Evolutionary conservation across 495 filamentous ascomycete species (phyloP).

Genomic region (Xanthoparmelia taractica): DNA sequence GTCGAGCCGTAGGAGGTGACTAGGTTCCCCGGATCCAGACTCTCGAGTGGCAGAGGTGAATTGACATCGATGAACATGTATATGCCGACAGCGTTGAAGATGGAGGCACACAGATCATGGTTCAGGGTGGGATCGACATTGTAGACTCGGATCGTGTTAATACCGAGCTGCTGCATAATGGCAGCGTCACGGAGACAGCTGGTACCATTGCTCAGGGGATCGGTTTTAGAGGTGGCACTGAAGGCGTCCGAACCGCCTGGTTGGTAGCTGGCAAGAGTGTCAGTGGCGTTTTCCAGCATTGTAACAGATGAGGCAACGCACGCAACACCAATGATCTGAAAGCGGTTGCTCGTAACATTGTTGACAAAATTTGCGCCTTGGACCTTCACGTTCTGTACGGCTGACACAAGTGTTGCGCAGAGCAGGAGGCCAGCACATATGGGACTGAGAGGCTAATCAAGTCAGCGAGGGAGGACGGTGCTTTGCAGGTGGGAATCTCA

Average conservation of each 20-base stretch:
- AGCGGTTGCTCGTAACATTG: conserved; percentile 64
- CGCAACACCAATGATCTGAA: conserved; percentile 86
- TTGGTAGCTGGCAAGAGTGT: conserved; percentile 55
- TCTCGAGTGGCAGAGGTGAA: conserved; percentile 72
- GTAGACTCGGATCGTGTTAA: conserved; percentile 92
- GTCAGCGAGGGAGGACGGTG: background rate
- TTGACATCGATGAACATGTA: conserved; percentile 77
- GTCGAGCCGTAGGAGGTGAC: conserved; percentile 57
- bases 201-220: conserved; percentile 68
- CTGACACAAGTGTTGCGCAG: conserved; percentile 47
- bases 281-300: conserved; percentile 11
- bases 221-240: conserved; percentile 47
- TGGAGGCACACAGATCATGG: conserved; percentile 81
- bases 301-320: conserved; percentile 30
- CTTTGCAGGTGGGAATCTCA: background rate
- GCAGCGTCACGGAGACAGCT: conserved; percentile 85
- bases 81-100: conserved; percentile 82
- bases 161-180: conserved; percentile 75
- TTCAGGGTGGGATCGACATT: conserved; percentile 77
- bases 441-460: background rate
- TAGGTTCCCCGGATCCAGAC: conserved; percentile 63
- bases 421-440: conserved; percentile 24
- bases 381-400: conserved; percentile 65
- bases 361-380: conserved; percentile 78
- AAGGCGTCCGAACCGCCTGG: conserved; percentile 83